phyloP scores from a whole-genome alignment of 441 rosid species.

The Populus hybrid region DNA sequence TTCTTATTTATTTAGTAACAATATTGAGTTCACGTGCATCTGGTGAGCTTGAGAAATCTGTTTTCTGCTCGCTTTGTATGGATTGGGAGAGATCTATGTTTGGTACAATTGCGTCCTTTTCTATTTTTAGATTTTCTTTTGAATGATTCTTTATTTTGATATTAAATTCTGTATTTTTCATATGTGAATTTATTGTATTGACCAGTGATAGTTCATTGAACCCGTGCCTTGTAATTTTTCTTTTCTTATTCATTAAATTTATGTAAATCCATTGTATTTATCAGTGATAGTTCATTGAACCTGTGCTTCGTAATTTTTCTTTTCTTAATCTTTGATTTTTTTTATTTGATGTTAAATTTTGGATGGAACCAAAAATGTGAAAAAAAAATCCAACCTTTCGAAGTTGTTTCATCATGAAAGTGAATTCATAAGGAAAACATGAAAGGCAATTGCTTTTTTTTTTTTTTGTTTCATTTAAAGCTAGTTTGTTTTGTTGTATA shows the following conservation, averaged over 20 bases:
- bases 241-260: too few species aligned
- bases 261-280: too few species aligned
- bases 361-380: not conserved
- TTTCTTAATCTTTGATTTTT: too few species aligned
- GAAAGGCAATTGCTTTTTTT: not conserved
- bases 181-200: not conserved
- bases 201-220: not conserved
- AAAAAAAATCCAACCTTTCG: not conserved
- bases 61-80: not conserved
- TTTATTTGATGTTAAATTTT: not conserved
- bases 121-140: not conserved
- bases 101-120: not conserved
- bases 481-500: not conserved
- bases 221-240: too few species aligned
- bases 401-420: not conserved
- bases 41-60: not conserved
- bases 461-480: not conserved
- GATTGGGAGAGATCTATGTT: not conserved
- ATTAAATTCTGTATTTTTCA: not conserved
- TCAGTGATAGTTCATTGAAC: not conserved
- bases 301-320: not conserved
- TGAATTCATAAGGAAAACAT: not conserved
- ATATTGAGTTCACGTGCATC: not conserved
- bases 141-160: not conserved
- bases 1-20: not conserved